phyloP scores from a whole-genome alignment of 768 basidiomycete species.

The Porphyrellus cyaneotinctus region DNA sequence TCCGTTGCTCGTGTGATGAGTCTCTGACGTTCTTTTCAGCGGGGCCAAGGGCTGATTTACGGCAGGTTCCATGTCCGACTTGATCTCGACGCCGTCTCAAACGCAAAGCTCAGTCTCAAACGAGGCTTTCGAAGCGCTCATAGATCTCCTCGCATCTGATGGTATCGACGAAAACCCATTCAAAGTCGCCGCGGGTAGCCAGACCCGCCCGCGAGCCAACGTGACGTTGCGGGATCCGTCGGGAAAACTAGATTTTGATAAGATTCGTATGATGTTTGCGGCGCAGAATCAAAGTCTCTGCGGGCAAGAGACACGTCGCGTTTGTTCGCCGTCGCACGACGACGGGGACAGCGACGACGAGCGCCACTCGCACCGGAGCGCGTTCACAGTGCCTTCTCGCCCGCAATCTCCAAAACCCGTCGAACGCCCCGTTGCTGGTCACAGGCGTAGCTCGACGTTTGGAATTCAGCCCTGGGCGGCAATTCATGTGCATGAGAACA shows the following conservation, averaged over 20 bases:
- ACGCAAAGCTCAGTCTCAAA: conserved; percentile 15
- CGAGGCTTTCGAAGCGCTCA: conserved; percentile 26
- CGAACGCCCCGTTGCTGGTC: conserved; percentile 1
- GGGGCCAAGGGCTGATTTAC: no score
- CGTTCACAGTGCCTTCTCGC: conserved; percentile 6
- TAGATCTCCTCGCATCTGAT: conserved; percentile 31
- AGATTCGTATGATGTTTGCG: conserved; percentile 28
- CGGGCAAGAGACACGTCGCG: background rate
- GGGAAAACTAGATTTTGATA: conserved; percentile 31
- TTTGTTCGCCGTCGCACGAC: background rate
- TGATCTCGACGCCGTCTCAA: conserved; percentile 23
- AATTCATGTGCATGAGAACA: conserved; percentile 11
- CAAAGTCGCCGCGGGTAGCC: background rate
- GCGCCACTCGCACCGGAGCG: conserved; percentile 1
- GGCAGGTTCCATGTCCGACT: conserved; percentile 17
- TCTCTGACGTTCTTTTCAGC: no score
- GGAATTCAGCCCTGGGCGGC: conserved; percentile 15
- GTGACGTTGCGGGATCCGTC: conserved; percentile 22
- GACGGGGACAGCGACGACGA: conserved; percentile 22
- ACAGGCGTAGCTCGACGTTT: conserved; percentile 25
- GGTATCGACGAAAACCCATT: conserved; percentile 15
- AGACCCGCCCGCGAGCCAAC: conserved; percentile 1
- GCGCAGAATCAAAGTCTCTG: conserved; percentile 7
- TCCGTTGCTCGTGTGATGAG: no score
- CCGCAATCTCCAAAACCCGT: conserved; percentile 12